Conservation (phyloP, 2,329 filamentous ascomycete genomes). For the Hypocreales sp. region DNA sequence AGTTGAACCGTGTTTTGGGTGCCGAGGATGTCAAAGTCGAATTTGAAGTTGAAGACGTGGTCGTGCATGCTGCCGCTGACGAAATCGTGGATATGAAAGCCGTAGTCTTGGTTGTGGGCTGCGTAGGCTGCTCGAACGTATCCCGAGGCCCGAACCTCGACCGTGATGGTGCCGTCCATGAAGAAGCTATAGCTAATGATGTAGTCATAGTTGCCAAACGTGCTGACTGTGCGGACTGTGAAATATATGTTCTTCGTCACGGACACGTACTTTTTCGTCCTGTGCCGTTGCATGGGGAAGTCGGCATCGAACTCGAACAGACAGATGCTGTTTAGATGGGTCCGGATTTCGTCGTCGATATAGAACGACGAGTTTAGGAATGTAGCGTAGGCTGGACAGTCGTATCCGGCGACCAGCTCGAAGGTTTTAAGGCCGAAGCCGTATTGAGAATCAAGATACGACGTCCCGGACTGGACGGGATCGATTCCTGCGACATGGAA, state of each 20-base stretch:
- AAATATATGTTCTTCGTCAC: conserved; percentile 32
- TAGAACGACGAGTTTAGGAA: conserved; percentile 33
- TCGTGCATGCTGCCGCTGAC: conserved; percentile 36
- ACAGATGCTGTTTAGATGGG: conserved; percentile 35
- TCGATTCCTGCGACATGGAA: no score
- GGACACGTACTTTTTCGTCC: conserved; percentile 20
- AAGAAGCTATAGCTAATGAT: conserved; percentile 34
- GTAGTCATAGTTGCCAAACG: conserved; percentile 39
- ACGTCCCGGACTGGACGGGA: conserved; percentile 26
- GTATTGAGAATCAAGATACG: conserved; percentile 27
- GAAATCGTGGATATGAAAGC: conserved; percentile 31
- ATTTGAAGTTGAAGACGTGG: conserved; percentile 39
- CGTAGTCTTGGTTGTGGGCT: conserved; percentile 29
- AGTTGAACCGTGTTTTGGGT: conserved; percentile 26
- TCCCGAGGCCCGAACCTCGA: conserved; percentile 35
- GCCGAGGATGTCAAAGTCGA: conserved; percentile 35
- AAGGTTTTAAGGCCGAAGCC: conserved; percentile 30
- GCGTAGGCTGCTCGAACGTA: conserved; percentile 36
- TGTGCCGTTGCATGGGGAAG: conserved; percentile 34
- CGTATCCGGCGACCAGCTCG: conserved; percentile 29
- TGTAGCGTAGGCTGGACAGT: conserved; percentile 34
- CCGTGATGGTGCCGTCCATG: conserved; percentile 32
- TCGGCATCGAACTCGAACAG: conserved; percentile 36
- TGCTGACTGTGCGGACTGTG: conserved; percentile 28
- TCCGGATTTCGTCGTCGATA: conserved; percentile 24